Evolutionary conservation across 495 filamentous ascomycete species (phyloP).

Genomic region (Diplogelasinospora grovesii): DNA sequence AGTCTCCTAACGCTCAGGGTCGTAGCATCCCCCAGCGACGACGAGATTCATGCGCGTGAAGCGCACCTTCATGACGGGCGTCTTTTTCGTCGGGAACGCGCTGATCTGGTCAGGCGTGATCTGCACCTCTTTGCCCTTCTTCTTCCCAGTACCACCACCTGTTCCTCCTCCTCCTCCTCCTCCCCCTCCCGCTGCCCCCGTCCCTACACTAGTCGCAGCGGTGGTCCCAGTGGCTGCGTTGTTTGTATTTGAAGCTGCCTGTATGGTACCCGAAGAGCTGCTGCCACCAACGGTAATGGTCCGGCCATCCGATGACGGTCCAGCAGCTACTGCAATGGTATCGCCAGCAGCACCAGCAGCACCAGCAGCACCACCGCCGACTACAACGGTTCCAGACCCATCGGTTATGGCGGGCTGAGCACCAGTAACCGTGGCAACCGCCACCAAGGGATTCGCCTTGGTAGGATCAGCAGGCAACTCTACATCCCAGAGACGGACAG

Average conservation of each 20-base stretch:
- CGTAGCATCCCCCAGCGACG: conserved; percentile 78
- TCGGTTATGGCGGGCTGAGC: conserved; percentile 57
- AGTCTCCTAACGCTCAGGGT: conserved; percentile 31
- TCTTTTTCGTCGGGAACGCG: conserved; percentile 92
- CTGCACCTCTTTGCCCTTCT: conserved; percentile 82
- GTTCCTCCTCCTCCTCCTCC: conserved; percentile 30
- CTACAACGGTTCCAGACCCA: conserved; percentile 40
- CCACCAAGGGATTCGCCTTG: conserved; percentile 27
- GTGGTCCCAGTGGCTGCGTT: conserved; percentile 28
- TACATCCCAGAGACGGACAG: conserved; percentile 92
- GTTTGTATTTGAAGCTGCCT: conserved; percentile 15
- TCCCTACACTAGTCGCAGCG: conserved; percentile 7
- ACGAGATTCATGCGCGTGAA: conserved; percentile 93
- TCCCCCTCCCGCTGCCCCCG: too few species aligned
- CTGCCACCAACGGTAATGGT: conserved; percentile 29
- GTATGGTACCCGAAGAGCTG: too few species aligned
- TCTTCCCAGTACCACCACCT: conserved; percentile 55
- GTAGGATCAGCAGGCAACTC: conserved; percentile 49
- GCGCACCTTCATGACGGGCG: conserved; percentile 84
- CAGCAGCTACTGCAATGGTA: conserved; percentile 46
- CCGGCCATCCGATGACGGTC: conserved; percentile 24
- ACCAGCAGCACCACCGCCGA: conserved; percentile 42
- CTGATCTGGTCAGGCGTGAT: conserved; percentile 89
- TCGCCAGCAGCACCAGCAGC: conserved; percentile 45
- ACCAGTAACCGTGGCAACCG: conserved; percentile 38